Evolutionary conservation across 148 eudicot genomes (phyloP), one percentile per base, ranked within the genome.

Genomic region (Vaccinium macrocarpon): DNA sequence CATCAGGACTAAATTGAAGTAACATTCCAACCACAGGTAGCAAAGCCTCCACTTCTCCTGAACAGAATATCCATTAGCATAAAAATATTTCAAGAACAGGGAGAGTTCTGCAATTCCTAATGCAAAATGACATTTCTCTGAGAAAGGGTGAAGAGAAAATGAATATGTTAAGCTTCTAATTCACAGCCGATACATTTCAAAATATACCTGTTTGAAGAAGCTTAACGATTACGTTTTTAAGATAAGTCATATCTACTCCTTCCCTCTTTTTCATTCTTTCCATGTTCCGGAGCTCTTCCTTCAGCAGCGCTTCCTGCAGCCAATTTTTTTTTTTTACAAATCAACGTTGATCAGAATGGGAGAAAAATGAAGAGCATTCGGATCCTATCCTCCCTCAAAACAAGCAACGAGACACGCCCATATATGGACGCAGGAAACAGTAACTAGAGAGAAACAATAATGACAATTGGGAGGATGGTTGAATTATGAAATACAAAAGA

Each of bases 161-260:
- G n/a, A 71, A 56, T 3, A 27, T 35, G 25, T 35, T 16, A 3
- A 9, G 32, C 48, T 35, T 21, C 38, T 21, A 49, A 0, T 38
- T 71, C 79, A 52, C 57, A 85, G 35, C 5, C 16, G 4, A 13
- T 75, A 70, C 48, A 25, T 51, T 79, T 10, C 25, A 48, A 5
- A 61, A 51, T 19, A 71, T 91, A 97, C 99, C 99, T 86, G 99
- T 97, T 88, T 97, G 93, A 83, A 97, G 98, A 87, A 97, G 98
- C 92, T 97, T 97, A 88, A 97, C 86, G 70, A 97, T 90, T 52
- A 97, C 97, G 73, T 97, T 97, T 87, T 97, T 97, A 19, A 97
- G 95, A 88, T 97, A 97, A 59, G 99, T 97, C 98, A 97, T 86
- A 89, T 97, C 99, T 73, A 97, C 98, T 81, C 99, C 98, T 90